Conservation (phyloP, 2,329 filamentous ascomycete genomes). For the Leptographium galeiforme region DNA sequence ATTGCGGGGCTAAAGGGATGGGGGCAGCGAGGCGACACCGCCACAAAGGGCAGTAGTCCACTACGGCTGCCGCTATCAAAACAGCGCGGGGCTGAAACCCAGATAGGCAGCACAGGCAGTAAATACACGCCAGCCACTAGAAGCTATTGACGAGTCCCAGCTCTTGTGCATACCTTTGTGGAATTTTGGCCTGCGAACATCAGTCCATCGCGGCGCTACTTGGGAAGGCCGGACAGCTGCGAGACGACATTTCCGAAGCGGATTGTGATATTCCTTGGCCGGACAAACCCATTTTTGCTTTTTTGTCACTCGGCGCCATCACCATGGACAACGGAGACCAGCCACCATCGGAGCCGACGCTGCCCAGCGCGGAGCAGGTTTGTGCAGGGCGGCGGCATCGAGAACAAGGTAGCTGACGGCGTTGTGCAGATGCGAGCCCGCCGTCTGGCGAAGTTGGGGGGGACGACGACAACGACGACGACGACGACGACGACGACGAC, state of each 20-base stretch:
- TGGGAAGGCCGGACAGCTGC: too few species aligned
- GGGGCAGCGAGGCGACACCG: neutral
- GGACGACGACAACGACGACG: constrained; percentile 12
- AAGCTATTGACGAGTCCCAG: too few species aligned
- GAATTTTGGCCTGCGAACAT: too few species aligned
- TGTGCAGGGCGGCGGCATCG: neutral
- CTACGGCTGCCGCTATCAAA: neutral
- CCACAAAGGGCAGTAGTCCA: neutral
- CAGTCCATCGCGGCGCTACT: too few species aligned
- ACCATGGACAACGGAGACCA: constrained; percentile 33
- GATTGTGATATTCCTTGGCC: too few species aligned
- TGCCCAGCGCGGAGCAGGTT: constrained; percentile 14
- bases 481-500: constrained; percentile 15
- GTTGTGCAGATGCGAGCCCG: constrained; percentile 13
- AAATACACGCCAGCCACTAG: neutral
- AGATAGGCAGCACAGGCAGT: neutral
- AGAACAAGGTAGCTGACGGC: neutral
- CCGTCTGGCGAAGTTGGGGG: constrained; percentile 30
- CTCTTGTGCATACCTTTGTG: too few species aligned
- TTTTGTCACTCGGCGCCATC: too few species aligned
- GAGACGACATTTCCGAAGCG: too few species aligned
- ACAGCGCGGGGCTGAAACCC: neutral
- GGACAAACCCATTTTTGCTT: neutral
- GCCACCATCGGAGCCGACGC: constrained; percentile 16
- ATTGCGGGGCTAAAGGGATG: neutral